Percentiles rank a stretch among this genome's conserved stretches.
Conservation (phyloP, 176 grass and related monocot species). For the Pontederia paniculata region DNA sequence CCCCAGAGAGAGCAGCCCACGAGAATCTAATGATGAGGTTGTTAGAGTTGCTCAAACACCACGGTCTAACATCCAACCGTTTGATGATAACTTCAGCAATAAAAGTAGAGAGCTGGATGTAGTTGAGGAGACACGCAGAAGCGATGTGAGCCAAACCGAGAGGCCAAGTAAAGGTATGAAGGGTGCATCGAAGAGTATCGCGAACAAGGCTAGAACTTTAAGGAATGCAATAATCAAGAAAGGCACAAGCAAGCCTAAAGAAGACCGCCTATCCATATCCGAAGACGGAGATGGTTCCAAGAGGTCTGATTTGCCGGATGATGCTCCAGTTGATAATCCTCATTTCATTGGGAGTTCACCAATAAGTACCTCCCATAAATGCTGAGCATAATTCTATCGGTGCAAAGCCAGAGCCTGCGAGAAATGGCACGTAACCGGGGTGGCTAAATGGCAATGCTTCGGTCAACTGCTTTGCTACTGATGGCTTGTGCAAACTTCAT, state of each 20-base stretch:
- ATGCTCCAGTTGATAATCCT: conserved; percentile 21
- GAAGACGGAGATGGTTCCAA: conserved; percentile 26
- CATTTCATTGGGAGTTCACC: conserved; percentile 23
- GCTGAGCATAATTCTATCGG: no score
- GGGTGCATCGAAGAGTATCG: conserved; percentile 14
- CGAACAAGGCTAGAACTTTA: conserved; percentile 40
- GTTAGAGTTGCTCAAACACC: conserved; percentile 21
- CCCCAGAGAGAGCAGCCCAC: conserved; percentile 34
- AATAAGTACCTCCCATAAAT: conserved; percentile 11
- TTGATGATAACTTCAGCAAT: no score
- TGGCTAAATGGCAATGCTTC: no score
- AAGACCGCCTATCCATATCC: conserved; percentile 24
- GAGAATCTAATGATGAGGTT: conserved; percentile 27
- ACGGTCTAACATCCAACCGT: conserved; percentile 28
- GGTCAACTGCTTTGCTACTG: no score
- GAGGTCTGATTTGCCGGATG: conserved; percentile 7
- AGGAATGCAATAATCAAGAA: conserved; percentile 45
- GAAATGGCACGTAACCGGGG: no score
- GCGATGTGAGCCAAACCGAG: conserved; percentile 34
- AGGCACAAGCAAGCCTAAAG: conserved; percentile 35
- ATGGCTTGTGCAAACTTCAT: no score
- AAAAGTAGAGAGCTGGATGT: no score
- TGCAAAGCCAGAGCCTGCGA: no score
- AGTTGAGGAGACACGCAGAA: conserved; percentile 21
- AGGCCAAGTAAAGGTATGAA: conserved; percentile 11